Conservation (phyloP, 2,329 filamentous ascomycete genomes). For the Ophiocordyceps australis region DNA sequence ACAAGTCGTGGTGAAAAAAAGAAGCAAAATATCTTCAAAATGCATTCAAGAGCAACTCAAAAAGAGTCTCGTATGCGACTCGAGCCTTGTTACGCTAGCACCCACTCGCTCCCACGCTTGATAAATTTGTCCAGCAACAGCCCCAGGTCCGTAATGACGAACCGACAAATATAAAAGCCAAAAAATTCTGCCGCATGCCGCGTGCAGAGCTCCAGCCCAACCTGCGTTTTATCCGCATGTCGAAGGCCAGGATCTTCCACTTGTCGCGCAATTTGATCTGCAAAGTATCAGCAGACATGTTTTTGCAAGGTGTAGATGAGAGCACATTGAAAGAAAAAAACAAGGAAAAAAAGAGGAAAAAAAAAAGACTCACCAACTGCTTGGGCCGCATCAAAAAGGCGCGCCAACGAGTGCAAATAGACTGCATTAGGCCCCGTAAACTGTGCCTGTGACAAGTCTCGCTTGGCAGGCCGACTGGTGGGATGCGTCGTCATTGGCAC, state of each 20-base stretch:
- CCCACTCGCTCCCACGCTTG: constrained; percentile 94
- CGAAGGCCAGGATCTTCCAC: constrained; percentile 88
- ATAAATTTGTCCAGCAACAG: constrained; percentile 90
- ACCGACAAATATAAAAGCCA: constrained; percentile 88
- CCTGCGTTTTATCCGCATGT: constrained; percentile 83
- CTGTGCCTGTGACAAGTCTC: constrained; percentile 47
- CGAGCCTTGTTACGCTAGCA: constrained; percentile 15
- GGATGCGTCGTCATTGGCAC: constrained; percentile 58
- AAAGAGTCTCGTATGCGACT: not conserved
- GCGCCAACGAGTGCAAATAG: constrained; percentile 83
- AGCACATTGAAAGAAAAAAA: too few species aligned
- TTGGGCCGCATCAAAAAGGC: constrained; percentile 84
- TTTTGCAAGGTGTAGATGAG: too few species aligned
- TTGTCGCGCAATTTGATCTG: constrained; percentile 90
- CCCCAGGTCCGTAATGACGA: constrained; percentile 72
- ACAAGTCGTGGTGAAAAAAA: too few species aligned
- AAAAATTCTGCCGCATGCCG: constrained; percentile 95
- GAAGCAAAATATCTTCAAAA: too few species aligned
- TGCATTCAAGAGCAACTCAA: too few species aligned
- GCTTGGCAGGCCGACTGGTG: constrained; percentile 50
- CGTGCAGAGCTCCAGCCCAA: constrained; percentile 84
- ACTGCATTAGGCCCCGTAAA: constrained; percentile 73
- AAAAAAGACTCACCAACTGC: constrained; percentile 62
- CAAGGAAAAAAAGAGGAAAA: too few species aligned
- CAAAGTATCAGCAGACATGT: too few species aligned